A percentile compares a stretch with the other conserved stretches of the same genome.
Conservation (phyloP, 768 basidiomycete genomes). For the Mycena capillaripes region DNA sequence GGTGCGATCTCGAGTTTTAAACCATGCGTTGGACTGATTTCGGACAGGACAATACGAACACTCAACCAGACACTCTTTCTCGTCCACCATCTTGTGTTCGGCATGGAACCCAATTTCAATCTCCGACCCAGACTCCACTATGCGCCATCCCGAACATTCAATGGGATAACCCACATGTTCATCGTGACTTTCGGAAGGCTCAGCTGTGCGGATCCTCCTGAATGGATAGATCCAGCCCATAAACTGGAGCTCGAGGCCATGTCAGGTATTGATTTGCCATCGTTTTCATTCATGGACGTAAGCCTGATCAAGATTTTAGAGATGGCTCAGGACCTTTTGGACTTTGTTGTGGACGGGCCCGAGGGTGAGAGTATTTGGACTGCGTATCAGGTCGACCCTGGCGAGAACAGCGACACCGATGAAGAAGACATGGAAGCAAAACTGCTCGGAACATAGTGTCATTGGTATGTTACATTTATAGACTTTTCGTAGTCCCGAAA, state of each 20-base stretch:
- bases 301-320: slow-evolving; percentile 53
- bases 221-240: slow-evolving; percentile 63
- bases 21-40: slow-evolving; percentile 19
- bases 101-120: slow-evolving; percentile 60
- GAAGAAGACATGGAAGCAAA: slow-evolving; percentile 73
- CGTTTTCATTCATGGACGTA: not conserved
- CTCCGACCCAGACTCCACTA: slow-evolving; percentile 72
- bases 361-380: slow-evolving; percentile 77
- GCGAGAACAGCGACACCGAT: slow-evolving; percentile 59
- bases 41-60: slow-evolving; percentile 61
- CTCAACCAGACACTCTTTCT: slow-evolving; percentile 70
- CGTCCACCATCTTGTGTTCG: slow-evolving; percentile 74
- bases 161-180: slow-evolving; percentile 77
- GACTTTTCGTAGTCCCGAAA: too few species aligned
- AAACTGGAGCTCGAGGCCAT: slow-evolving; percentile 56
- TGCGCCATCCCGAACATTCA: slow-evolving; percentile 68
- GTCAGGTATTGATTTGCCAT: slow-evolving; percentile 54
- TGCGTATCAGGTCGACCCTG: slow-evolving; percentile 65
- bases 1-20: slow-evolving; percentile 48
- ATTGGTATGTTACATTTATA: not conserved
- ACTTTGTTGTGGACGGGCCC: slow-evolving; percentile 79
- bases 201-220: slow-evolving; percentile 76
- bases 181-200: slow-evolving; percentile 84
- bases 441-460: slow-evolving; percentile 47
- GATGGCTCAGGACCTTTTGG: slow-evolving; percentile 71